Conservation (phyloP, 2,329 filamentous ascomycete species). For the Ophiocordyceps camponoti-leonardi region DNA sequence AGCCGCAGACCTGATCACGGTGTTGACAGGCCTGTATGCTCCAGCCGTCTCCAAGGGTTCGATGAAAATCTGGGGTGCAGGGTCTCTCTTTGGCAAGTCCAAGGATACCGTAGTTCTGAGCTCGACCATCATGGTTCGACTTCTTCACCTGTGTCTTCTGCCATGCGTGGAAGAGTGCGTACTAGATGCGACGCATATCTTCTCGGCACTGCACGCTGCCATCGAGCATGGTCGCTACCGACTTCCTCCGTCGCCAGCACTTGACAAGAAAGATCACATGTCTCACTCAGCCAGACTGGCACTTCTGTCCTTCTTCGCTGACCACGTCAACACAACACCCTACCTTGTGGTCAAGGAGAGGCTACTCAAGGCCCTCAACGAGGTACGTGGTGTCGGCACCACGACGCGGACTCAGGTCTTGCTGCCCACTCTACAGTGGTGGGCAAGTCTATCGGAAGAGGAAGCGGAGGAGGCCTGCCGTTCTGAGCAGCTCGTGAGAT, state of each 20-base stretch:
- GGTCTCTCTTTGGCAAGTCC: conserved; percentile 44
- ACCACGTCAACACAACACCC: conserved; percentile 54
- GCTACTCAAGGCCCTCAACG: conserved; percentile 55
- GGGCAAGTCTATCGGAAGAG: conserved; percentile 38
- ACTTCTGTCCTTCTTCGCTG: conserved; percentile 55
- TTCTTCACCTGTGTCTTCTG: conserved; percentile 51
- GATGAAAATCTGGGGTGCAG: conserved; percentile 39
- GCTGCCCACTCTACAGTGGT: conserved; percentile 56
- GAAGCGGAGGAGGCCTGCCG: conserved; percentile 27
- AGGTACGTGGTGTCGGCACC: conserved; percentile 52
- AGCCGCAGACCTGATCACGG: conserved; percentile 48
- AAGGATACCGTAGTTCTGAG: conserved; percentile 35
- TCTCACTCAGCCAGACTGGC: conserved; percentile 45
- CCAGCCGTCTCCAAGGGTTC: conserved; percentile 18
- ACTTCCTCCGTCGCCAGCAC: conserved; percentile 12
- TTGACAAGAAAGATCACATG: conserved; percentile 36
- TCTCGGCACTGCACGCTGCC: conserved; percentile 34
- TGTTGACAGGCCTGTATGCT: conserved; percentile 33
- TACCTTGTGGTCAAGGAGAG: conserved; percentile 50
- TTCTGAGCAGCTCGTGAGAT: conserved; percentile 23
- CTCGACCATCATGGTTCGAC: conserved; percentile 35
- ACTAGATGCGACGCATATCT: conserved; percentile 57
- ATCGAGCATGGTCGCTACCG: conserved; percentile 24
- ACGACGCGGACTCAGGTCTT: conserved; percentile 56
- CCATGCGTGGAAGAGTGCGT: conserved; percentile 73